phyloP scores from a whole-genome alignment of 1,284 basidiomycete species.

The Pyrrhoderma lamaoense region DNA sequence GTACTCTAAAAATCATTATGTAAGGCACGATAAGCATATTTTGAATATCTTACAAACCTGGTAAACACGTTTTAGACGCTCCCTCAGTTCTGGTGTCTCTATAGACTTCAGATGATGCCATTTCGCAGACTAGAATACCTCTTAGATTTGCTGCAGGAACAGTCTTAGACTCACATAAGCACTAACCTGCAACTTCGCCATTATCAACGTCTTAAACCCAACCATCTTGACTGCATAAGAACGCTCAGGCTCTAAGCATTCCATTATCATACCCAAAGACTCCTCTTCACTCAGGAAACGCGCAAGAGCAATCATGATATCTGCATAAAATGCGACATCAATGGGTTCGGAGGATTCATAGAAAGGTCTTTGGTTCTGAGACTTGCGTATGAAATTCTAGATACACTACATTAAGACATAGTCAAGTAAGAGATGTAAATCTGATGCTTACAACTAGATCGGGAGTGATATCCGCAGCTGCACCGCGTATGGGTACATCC shows the following conservation, averaged over 20 bases:
- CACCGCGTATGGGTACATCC: slow-evolving; percentile 51
- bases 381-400: slow-evolving; percentile 36
- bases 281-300: slow-evolving; percentile 62
- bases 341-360: slow-evolving; percentile 67
- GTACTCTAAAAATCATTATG: slow-evolving; percentile 33
- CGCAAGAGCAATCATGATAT: slow-evolving; percentile 66
- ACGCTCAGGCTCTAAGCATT: slow-evolving; percentile 65
- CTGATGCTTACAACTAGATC: slow-evolving; percentile 59
- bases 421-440: slow-evolving; percentile 3
- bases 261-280: slow-evolving; percentile 48
- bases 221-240: slow-evolving; percentile 77
- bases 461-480: slow-evolving; percentile 69
- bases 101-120: slow-evolving; percentile 45
- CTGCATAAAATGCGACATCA: slow-evolving; percentile 73
- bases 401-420: slow-evolving; percentile 18
- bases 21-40: slow-evolving; percentile 18
- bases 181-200: slow-evolving; percentile 27
- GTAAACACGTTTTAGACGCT: slow-evolving; percentile 49
- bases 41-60: slow-evolving; percentile 33
- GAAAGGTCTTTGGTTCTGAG: slow-evolving; percentile 51
- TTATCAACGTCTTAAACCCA: slow-evolving; percentile 62
- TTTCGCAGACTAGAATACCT: slow-evolving; percentile 36
- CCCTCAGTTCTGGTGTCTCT: slow-evolving; percentile 40
- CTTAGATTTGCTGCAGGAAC: background rate
- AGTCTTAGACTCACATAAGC: background rate